Evolutionary conservation across 371 early-diverging fungal species (phyloP), one percentile per base, ranked within the genome.

Genomic region (Syncephalis plumigaleata): DNA sequence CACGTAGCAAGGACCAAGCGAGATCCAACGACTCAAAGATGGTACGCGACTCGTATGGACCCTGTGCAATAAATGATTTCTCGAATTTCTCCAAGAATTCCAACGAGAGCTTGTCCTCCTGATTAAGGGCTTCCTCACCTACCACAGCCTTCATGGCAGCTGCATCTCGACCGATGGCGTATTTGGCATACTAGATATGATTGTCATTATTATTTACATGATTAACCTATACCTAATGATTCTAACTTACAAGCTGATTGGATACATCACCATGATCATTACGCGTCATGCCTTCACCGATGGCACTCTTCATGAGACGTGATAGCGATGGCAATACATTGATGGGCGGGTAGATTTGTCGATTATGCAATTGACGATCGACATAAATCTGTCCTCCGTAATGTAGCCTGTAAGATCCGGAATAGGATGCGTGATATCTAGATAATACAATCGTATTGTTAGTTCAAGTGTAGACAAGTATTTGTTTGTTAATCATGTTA

Each of bases 371-470:
- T 67, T 97, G 94, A 61, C 99, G 88, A 71, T 99, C 99, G 47
- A 99, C 81, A 65, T 93, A 99, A 61, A 99, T 97, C 70, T 99
- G 99, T 25, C 99, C 70, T 99, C 99, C 25, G 99, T 99, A 68
- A 99, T 99, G 68, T 98, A 99, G 45, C 99, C 99, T 36, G 99
- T 99, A 64, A 99, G 78, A 79, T 99, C 99, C n/a, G 99, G 99
- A 65, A 99, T 99, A 48, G 99, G 99, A 65, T 99, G 99, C 36
- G 99, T 99, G 56, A 99, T 99, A 76, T 99, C 93, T 86, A 57
- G 17, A 11, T 23, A 22, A 23, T 13, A 18, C 7, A 42, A 40
- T 23, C 21, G 39, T 16, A 49, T n/a, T n/a, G 7, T 16, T 38
- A 43, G n/a, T n/a, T n/a, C n/a, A n/a, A n/a, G n/a, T n/a, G n/a